These are phyloP conservation scores for Acacia crassicarpa DNA, from an alignment of 306 rosid species.

Conservation along the genomic window DNA sequence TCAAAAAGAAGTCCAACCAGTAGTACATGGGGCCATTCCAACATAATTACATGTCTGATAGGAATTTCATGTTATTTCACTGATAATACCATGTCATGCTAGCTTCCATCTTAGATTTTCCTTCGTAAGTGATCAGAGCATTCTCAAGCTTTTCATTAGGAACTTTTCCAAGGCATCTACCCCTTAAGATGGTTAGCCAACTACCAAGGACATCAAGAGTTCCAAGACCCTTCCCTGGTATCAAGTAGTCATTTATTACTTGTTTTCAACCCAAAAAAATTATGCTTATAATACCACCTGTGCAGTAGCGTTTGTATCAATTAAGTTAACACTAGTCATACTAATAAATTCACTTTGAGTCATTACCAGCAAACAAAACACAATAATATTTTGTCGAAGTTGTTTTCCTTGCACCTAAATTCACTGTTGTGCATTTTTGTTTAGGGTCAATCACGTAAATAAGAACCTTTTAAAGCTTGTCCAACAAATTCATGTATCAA, in stretches of 20 bases:
- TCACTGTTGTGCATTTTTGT: neutral
- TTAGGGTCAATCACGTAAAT: neutral
- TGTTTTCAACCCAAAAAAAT: neutral
- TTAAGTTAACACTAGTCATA: neutral
- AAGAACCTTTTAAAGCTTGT: neutral
- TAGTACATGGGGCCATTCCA: neutral
- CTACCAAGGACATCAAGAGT: slow-evolving; percentile 6
- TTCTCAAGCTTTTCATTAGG: neutral
- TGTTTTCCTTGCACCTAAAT: neutral
- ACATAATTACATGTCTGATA: neutral
- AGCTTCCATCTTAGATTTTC: neutral
- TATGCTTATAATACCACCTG: slow-evolving; percentile 26
- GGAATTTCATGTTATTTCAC: neutral
- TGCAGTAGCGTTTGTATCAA: slow-evolving; percentile 2
- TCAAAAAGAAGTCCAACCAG: no score
- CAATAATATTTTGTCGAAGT: neutral
- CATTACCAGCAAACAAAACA: neutral
- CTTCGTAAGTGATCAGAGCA: neutral
- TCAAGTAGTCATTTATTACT: neutral
- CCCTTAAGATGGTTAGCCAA: neutral
- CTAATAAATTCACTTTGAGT: neutral
- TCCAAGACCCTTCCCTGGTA: neutral
- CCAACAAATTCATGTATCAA: neutral
- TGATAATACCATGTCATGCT: neutral
- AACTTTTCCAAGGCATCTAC: neutral